Evolutionary conservation across 345 rosid species (phyloP).

Genomic region (Brassica carinata): DNA sequence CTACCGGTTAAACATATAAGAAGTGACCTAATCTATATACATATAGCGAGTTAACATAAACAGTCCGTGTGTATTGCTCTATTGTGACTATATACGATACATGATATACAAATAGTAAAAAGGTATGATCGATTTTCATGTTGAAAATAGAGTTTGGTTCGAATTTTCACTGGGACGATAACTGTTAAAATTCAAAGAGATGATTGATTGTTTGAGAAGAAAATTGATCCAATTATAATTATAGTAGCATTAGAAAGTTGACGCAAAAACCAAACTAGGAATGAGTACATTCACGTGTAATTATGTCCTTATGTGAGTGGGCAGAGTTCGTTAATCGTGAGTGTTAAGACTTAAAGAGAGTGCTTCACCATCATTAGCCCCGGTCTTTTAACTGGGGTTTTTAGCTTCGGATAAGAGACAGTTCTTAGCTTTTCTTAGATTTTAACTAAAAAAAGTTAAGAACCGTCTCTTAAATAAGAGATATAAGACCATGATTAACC

Average conservation of each 20-base stretch:
- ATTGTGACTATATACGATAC: background rate
- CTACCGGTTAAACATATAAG: background rate
- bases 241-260: constrained; percentile 15
- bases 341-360: constrained; percentile 28
- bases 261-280: constrained; percentile 7
- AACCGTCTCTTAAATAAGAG: no score
- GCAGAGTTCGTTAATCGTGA: constrained; percentile 45
- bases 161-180: constrained; percentile 23
- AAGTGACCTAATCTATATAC: background rate
- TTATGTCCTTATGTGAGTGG: constrained; percentile 28
- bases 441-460: no score
- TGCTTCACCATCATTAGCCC: no score
- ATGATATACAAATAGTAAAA: background rate
- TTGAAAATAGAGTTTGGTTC: constrained; percentile 24
- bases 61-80: background rate
- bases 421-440: no score
- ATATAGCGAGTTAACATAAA: background rate
- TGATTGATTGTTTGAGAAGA: constrained; percentile 33
- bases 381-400: no score
- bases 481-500: no score
- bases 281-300: constrained; percentile 28
- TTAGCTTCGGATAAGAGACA: no score
- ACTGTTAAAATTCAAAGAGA: constrained; percentile 24
- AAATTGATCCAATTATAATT: constrained; percentile 21
- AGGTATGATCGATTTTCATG: constrained; percentile 3